Evolutionary conservation across 1,284 basidiomycete genomes (phyloP), one percentile per base, ranked within the genome.

Genomic region (Trametes versicolor): DNA sequence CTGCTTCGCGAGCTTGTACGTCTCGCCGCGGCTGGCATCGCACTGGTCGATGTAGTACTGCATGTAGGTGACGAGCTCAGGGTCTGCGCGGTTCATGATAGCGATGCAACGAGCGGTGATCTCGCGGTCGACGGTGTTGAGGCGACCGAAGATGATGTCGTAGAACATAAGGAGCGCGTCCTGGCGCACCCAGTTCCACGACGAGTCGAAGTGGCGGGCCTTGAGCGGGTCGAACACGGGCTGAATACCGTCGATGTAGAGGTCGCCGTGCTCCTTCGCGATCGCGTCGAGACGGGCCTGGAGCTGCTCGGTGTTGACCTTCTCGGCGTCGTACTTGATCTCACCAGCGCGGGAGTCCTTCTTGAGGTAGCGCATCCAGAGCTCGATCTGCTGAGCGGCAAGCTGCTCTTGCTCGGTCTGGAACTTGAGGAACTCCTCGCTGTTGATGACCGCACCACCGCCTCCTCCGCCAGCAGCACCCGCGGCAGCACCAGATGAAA

Each of bases 111-210:
- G 93, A 72, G 95, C 95, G n/a, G 96, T 98, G 80, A 98, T 96
- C 78, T 96, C 95, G 62, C 92, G 90, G 72, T 98, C 96, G 71
- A 98, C 94, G 34, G 95, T 95, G 36, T 92, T 96, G 66, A 98
- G 87, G 52, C 93, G 90, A 53, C 97, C 97, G 73, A 96, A 96
- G 75, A 98, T 95, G 78, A 99, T 97, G 77, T 98, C 97, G 81
- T 97, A 98, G 82, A 92, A 99, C 93, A 99, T 95, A 66, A 94
- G 83, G 47, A 99, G 85, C 29, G 96, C 95, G 70, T 97, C 96
- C 81, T 98, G 96, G 71, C 97, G 91, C 58, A 94, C 96, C 98
- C 97, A 99, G 79, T 99, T 99, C 97, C 97, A 99, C 13, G 93
- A 96, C 12, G 96, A 98, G 78, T 98, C 96, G 83, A 99, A 99